Base-by-base conservation (phyloP, 345 rosid species). In the Sapria himalayana region DNA sequence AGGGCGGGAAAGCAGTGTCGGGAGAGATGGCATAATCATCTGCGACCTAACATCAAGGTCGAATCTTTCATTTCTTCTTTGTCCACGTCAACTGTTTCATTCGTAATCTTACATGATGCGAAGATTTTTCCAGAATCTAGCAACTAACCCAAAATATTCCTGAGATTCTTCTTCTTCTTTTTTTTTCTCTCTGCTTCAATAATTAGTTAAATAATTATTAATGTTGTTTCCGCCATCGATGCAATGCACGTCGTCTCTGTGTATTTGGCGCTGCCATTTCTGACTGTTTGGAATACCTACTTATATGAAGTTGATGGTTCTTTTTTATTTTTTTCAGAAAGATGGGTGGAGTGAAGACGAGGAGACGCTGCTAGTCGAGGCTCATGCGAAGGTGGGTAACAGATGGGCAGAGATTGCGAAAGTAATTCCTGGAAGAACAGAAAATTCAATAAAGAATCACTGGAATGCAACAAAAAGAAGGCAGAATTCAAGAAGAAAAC, bases 11-110 rank as follows among this genome's bases (percentile, higher is more conserved):
- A 84, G 52, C 92, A 84, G 41, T 84, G 95, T 44, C 58, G 95
- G 35, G 95, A 84, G 40, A 70, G 95, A 57, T 84, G 95, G 95
- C 74, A 73, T 52, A 79, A 79, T 54, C 95, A 84, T 68, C 37
- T 84, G 50, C 69, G 71, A 62, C 81, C 89, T 2, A 72, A 84
- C 43, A 79, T 84, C 44, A 84, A 53, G 95, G 95, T 84, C 50
- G 35, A 39, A 12, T 25, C 2, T 20, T 20, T 14, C 35, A 5
- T 27, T n/a, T 13, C 10, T 12, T 18, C 19, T 37, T n/a, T 2
- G 39, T 15, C 29, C 6, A 24, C 24, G 14, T 32, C 10, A 37
- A 21, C 15, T 6, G 3, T 52, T 12, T 3, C 10, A 24, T 19
- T 13, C 13, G n/a, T n/a, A n/a, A n/a, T n/a, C n/a, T n/a, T n/a